Conservation (phyloP, 2,329 filamentous ascomycete species). For the Colletotrichum filicis region DNA sequence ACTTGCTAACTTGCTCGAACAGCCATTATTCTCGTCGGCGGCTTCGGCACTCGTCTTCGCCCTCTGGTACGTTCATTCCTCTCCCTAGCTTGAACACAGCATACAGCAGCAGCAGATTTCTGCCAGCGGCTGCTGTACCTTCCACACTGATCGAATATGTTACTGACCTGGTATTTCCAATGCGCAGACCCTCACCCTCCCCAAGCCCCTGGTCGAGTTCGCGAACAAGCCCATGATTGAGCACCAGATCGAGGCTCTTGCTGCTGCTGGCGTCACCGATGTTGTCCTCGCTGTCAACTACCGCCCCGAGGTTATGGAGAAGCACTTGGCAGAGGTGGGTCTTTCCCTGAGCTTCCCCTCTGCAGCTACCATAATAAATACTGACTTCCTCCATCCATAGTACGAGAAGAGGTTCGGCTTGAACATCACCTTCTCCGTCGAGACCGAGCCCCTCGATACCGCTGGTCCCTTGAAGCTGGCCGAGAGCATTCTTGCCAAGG, state of each 20-base stretch:
- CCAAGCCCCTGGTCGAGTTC: conserved; percentile 98
- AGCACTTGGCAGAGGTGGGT: conserved; percentile 86
- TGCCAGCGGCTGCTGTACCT: neutral
- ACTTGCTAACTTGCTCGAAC: conserved; percentile 20
- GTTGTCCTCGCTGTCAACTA: conserved; percentile 99
- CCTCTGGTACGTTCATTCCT: conserved; percentile 77
- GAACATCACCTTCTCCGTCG: conserved; percentile 96
- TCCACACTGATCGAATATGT: conserved; percentile 30
- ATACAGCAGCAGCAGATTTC: neutral
- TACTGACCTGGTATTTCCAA: conserved; percentile 26
- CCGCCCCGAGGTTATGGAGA: conserved; percentile 97
- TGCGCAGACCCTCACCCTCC: conserved; percentile 88
- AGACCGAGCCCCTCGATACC: conserved; percentile 94
- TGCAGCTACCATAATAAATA: neutral
- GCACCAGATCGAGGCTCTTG: conserved; percentile 95
- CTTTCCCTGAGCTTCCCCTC: neutral
- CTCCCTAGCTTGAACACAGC: conserved; percentile 1
- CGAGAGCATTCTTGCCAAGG: conserved; percentile 90
- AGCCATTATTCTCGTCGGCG: conserved; percentile 99
- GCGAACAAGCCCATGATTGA: conserved; percentile 99
- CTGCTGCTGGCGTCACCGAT: conserved; percentile 93
- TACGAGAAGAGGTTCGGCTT: conserved; percentile 94
- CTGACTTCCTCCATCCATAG: conserved; percentile 52
- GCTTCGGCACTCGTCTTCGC: conserved; percentile 97
- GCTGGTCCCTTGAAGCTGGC: conserved; percentile 96